Conservation (phyloP, 2,329 filamentous ascomycete species). For the Cercospora zeae-maydis region DNA sequence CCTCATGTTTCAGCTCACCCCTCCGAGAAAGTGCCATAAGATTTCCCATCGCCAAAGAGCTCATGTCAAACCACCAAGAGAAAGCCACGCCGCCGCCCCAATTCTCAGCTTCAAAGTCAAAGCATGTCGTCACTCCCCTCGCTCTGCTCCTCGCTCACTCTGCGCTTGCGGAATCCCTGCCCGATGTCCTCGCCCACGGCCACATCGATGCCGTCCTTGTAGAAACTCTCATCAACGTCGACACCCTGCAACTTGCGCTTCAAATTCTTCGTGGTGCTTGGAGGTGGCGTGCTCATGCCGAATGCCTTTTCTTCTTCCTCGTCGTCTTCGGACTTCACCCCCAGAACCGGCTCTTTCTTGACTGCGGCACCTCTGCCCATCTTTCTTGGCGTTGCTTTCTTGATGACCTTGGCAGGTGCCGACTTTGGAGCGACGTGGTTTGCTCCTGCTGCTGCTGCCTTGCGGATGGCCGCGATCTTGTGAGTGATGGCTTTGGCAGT, state of each 20-base stretch:
- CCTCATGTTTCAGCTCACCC: background rate
- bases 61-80: background rate
- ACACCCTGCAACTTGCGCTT: constrained; percentile 11
- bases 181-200: constrained; percentile 30
- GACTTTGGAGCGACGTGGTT: background rate
- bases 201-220: constrained; percentile 23
- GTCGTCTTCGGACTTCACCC: background rate
- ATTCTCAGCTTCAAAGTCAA: background rate
- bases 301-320: background rate
- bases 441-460: background rate
- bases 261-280: constrained; percentile 1
- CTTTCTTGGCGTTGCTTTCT: background rate
- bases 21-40: background rate
- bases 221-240: constrained; percentile 10
- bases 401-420: background rate
- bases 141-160: background rate
- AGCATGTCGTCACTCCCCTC: background rate
- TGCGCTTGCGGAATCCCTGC: constrained; percentile 15
- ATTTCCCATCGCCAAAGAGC: background rate
- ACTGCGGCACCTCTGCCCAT: background rate
- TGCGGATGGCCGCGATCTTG: constrained; percentile 30
- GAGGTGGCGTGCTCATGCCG: background rate
- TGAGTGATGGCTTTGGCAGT: constrained; percentile 35
- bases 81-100: background rate
- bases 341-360: background rate